Conservation (phyloP, 140 eudicot species). For the Stevia rebaudiana region DNA sequence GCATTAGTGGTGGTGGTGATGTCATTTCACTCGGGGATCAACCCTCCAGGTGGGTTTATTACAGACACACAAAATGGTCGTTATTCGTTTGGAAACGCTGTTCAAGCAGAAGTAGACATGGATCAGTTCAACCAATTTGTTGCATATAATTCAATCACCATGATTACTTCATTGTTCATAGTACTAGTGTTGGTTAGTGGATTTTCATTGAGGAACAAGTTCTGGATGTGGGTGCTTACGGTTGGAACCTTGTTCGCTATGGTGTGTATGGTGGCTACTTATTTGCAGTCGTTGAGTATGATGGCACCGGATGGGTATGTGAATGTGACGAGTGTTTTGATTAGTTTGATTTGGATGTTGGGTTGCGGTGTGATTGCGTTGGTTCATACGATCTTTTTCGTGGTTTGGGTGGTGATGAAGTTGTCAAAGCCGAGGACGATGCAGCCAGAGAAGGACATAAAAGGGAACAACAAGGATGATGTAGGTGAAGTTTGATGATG, state of each 20-base stretch:
- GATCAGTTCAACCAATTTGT: background rate
- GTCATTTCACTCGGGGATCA: background rate
- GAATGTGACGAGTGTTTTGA: background rate
- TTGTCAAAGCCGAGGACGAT: background rate
- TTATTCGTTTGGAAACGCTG: background rate
- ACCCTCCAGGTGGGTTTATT: background rate
- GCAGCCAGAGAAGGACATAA: background rate
- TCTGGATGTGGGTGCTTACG: conserved; percentile 8
- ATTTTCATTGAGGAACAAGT: background rate
- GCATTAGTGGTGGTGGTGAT: background rate
- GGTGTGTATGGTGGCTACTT: background rate
- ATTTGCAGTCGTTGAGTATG: background rate
- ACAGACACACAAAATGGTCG: background rate
- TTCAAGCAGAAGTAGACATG: background rate
- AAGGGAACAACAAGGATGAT: too few relatives aligned
- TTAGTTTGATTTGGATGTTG: background rate
- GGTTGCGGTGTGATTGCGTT: background rate
- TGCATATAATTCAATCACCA: background rate
- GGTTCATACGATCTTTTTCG: background rate
- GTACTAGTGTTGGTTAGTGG: background rate
- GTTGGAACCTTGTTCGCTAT: background rate
- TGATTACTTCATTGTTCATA: background rate
- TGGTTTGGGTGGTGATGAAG: conserved; percentile 11
- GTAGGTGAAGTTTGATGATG: background rate
- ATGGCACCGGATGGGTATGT: background rate